Evolutionary conservation across 768 basidiomycete genomes (phyloP), one percentile per base, ranked within the genome.

Genomic region (Ramaria rubella): DNA sequence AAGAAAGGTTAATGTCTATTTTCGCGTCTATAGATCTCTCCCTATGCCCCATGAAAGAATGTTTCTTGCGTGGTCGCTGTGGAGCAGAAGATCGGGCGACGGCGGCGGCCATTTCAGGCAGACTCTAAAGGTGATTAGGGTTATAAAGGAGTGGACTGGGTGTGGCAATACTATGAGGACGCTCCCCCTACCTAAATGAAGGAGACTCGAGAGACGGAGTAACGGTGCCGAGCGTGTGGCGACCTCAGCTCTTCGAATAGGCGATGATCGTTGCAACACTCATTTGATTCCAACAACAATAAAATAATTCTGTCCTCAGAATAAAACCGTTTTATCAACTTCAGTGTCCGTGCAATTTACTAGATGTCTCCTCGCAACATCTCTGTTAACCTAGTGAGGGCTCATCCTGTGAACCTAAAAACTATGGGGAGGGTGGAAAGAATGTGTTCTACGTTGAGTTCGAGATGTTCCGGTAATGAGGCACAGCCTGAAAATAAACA

Each of bases 11-110:
- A 11, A 9, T 46, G 30, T 31, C 49, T 14, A 30, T 14, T 21
- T 15, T 34, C 1, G 49, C 27, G 29, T 51, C 49, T 15, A 23
- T 17, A 51, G 49, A 51, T 30, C 75, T 77, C 68, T 79, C 78
- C 58, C 75, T 75, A 58, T 75, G 71, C 48, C 84, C 83, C 31
- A 82, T 65, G 64, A 82, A 80, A 7, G 84, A 82, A 21, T 76
- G 70, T 61, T 75, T 82, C 67, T 80, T 81, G 58, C 75, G 74
- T 26, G 69, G 68, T 55, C 74, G 78, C 38, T 75, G 58, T 4
- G 55, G 68, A 59, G 17, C 29, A 30, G 29, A 3, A 36, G 49
- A 51, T 33, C 33, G 49, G 21, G 49, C 33, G 31, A 51, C 33
- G 7, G 29, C 49, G 33, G 49, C 19, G 17, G 49, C 49, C 49